Conservation (phyloP, 257 asterid genomes). For the Solanum pimpinellifolium region DNA sequence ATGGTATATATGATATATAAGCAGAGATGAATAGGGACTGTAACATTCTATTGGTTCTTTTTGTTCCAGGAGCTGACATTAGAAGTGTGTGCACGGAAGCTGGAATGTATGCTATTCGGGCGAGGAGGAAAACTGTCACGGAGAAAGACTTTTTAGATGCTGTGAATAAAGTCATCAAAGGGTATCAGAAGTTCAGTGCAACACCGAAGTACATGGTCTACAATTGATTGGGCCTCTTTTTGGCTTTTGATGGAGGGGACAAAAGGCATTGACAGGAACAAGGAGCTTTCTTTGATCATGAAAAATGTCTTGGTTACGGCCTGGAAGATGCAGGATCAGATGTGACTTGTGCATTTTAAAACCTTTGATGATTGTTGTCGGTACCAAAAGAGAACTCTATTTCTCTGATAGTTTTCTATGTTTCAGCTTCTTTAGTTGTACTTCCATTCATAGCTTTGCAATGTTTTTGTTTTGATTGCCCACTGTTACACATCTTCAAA, state of each 20-base stretch:
- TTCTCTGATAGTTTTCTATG: background rate
- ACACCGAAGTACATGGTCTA: conserved; percentile 95
- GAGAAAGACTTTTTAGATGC: conserved; percentile 95
- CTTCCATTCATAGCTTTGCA: background rate
- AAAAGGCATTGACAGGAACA: background rate
- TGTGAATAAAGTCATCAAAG: conserved; percentile 88
- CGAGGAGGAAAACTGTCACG: conserved; percentile 83
- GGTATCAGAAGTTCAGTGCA: conserved; percentile 95
- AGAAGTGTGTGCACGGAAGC: conserved; percentile 96
- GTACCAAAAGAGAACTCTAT: background rate
- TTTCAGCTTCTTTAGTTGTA: background rate
- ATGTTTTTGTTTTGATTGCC: background rate
- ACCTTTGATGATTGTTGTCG: background rate
- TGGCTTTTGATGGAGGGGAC: background rate
- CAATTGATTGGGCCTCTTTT: conserved; percentile 24
- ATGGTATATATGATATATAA: background rate
- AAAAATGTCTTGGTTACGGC: background rate
- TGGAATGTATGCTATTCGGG: conserved; percentile 87
- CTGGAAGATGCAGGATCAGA: background rate
- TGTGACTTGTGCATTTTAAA: background rate
- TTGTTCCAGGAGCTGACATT: conserved; percentile 67
- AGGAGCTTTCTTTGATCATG: background rate
- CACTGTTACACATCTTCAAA: background rate
- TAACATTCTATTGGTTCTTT: background rate
- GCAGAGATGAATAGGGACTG: background rate